Conservation (phyloP, 352 stramenopile genomes). For the Ophiocytium majus region DNA sequence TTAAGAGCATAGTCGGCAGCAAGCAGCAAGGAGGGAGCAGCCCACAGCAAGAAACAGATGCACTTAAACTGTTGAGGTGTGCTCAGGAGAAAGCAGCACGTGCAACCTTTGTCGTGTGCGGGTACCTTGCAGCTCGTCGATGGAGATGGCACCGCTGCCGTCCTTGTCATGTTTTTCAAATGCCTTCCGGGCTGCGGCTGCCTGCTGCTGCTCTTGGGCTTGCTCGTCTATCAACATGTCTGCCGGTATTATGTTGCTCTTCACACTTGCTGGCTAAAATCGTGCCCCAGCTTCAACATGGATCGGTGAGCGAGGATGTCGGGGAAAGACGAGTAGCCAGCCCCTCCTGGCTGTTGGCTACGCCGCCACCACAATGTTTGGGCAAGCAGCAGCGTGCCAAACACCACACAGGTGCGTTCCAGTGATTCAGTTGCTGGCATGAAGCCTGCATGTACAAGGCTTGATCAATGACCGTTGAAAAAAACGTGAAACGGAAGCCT, state of each 20-base stretch:
- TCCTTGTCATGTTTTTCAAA: constrained; percentile 20
- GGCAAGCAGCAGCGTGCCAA: too few species aligned
- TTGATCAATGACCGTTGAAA: too few species aligned
- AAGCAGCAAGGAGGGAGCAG: too few species aligned
- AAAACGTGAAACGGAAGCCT: too few species aligned
- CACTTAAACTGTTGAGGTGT: too few species aligned
- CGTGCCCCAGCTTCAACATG: neutral
- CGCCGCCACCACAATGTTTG: neutral
- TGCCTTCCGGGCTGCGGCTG: neutral
- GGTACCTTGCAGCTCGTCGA: constrained; percentile 28
- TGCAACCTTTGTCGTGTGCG: neutral
- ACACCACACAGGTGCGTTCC: too few species aligned
- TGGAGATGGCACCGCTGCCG: constrained; percentile 24
- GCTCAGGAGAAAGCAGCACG: too few species aligned
- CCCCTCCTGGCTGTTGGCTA: neutral
- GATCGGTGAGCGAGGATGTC: neutral
- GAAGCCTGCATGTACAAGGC: too few species aligned
- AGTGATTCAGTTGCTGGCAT: too few species aligned
- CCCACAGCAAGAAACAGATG: too few species aligned
- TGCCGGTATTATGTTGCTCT: neutral
- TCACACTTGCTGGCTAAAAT: neutral
- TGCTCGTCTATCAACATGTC: too few species aligned
- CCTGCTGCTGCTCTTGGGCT: neutral
- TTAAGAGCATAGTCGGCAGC: neutral
- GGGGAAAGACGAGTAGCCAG: neutral